Percentiles rank a stretch among this genome's conserved stretches.
Conservation (phyloP, 2,329 filamentous ascomycete species). For the Pyrenophora graminea region DNA sequence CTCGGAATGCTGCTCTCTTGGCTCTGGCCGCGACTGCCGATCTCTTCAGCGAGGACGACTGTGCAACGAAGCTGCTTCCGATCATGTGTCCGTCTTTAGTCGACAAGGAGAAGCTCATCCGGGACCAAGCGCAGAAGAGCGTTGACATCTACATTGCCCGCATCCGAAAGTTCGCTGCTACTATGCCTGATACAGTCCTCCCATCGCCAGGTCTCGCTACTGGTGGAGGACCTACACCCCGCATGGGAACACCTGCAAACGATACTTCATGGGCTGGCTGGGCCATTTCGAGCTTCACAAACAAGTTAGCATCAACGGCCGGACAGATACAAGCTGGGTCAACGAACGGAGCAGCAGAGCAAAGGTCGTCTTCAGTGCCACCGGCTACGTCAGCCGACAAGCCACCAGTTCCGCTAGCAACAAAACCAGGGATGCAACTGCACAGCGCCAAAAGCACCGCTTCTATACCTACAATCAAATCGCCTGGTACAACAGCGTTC, state of each 20-base stretch:
- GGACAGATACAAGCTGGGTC: conserved; percentile 75
- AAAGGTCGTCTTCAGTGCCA: conserved; percentile 56
- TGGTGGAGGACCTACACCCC: conserved; percentile 58
- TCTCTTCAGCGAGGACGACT: conserved; percentile 86
- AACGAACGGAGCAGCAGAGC: conserved; percentile 48
- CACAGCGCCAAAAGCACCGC: conserved; percentile 33
- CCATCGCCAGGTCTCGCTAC: conserved; percentile 63
- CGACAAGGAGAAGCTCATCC: conserved; percentile 92
- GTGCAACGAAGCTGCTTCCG: conserved; percentile 80
- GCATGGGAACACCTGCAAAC: conserved; percentile 79
- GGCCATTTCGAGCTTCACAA: conserved; percentile 98
- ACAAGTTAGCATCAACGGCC: conserved; percentile 81
- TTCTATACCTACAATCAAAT: conserved; percentile 33
- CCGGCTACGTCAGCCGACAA: conserved; percentile 51
- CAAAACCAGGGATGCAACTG: conserved; percentile 37
- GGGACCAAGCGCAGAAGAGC: conserved; percentile 88
- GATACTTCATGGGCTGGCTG: conserved; percentile 84
- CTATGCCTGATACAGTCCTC: conserved; percentile 79
- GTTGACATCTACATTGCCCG: conserved; percentile 83
- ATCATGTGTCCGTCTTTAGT: conserved; percentile 81
- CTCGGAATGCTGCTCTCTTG: conserved; percentile 84
- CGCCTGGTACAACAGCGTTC: conserved; percentile 54
- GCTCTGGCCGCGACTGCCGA: conserved; percentile 85
- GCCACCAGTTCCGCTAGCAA: conserved; percentile 55
- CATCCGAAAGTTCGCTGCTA: conserved; percentile 75